These are phyloP conservation scores for Chenopodium suecicum DNA, from an alignment of 148 eudicot genomes.

Conservation along the genomic window DNA sequence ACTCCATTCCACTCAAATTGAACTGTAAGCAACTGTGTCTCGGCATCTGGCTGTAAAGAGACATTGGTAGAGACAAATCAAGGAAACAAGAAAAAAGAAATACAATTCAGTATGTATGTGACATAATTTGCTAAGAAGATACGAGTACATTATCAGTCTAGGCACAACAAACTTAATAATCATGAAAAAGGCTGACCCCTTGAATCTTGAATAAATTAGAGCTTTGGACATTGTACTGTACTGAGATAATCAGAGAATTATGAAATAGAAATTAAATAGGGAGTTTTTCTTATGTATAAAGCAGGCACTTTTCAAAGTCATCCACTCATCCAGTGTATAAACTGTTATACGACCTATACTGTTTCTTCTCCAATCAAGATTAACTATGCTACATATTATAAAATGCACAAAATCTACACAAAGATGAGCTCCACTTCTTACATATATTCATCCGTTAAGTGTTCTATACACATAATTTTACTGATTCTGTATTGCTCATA, in stretches of 20 bases:
- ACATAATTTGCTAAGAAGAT: not conserved
- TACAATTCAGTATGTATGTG: not conserved
- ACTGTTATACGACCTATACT: not conserved
- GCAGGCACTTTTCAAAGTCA: too few species aligned
- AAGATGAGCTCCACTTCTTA: not conserved
- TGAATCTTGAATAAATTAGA: not conserved
- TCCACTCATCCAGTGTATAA: not conserved
- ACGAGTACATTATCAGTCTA: not conserved
- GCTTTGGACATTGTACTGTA: not conserved
- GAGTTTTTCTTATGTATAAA: not conserved
- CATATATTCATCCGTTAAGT: not conserved
- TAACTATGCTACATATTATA: not conserved
- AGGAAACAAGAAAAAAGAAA: not conserved
- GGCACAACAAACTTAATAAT: not conserved
- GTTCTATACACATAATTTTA: not conserved
- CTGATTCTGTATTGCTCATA: too few species aligned
- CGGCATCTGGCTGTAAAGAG: slow-evolving; percentile 82
- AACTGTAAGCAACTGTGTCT: slow-evolving; percentile 80
- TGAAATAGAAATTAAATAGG: not conserved
- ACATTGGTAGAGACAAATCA: not conserved
- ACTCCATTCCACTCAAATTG: slow-evolving; percentile 97
- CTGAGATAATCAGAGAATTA: not conserved
- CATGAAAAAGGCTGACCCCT: not conserved
- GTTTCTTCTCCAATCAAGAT: not conserved
- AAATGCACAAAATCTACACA: not conserved